Base-by-base conservation (phyloP, 1,284 basidiomycete genomes). In the Sanghuangporus weigelae region DNA sequence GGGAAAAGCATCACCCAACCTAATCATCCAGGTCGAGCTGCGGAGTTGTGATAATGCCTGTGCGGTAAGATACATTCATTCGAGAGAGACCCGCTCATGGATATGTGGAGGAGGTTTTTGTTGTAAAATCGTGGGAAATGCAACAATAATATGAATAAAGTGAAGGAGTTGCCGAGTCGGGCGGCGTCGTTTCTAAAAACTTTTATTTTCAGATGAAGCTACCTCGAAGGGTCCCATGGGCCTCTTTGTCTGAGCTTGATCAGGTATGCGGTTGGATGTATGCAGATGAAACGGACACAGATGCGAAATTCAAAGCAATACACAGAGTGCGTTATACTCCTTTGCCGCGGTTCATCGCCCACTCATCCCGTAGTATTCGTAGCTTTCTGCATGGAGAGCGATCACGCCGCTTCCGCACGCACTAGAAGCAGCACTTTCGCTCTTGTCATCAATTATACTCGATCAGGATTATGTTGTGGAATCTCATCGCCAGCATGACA, bases 201-300 rank as follows among this genome's bases (percentile, higher is more conserved):
- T 31, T 31, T 31, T 31, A 0, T 7, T 46, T 62, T 23, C 26
- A 23, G 42, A 95, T 94, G 92, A 80, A 83, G 66, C 80, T 92
- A 21, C 93, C 93, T 55, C 85, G 90, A 66, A 83, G 93, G 60
- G 89, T 94, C 0, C 92, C 93, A 1, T 97, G 95, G 95, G 77
- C 85, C 4, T 82, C 83, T 55, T 73, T 86, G 11, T 72, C 77
- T 21, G 94, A 97, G 74, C 80, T 97, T 11, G 89, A 92, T 57
- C 84, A 93, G 71, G 78, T 97, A 7, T 95, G 89, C 73, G 80
- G 85, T 3, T 89, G 88, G 82, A 86, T 96, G 68, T 96, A 88
- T 71, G 73, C 81, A 3, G 88, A 93, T 63, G 83, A 87, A 63
- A 78, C 80, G 36, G 86, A 90, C 71, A 48, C 78, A 14, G 74